These are phyloP conservation scores for Coemansia sp. DNA, from an alignment of 192 early-diverging fungal genomes.

Conservation along the genomic window DNA sequence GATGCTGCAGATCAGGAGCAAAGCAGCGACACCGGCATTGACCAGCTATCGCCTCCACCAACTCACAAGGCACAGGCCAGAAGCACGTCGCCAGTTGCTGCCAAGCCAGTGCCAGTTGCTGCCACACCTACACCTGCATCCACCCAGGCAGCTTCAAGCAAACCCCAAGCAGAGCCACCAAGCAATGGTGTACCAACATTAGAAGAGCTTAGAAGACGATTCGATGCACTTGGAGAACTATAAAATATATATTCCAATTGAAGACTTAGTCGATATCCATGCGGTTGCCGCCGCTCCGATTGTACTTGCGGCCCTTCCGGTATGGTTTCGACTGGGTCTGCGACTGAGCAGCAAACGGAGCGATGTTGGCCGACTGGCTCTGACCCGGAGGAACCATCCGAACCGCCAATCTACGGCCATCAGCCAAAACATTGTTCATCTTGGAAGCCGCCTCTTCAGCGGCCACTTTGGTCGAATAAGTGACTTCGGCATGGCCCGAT, in stretches of 20 bases:
- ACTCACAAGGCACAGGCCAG: not conserved
- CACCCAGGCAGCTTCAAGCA: not conserved
- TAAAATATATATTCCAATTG: conserved; percentile 8
- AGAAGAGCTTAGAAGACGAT: conserved; percentile 72
- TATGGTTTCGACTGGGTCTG: not conserved
- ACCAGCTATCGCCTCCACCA: conserved; percentile 4
- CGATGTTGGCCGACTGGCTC: conserved; percentile 3
- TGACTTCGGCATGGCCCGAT: conserved; percentile 50
- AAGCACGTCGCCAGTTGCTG: conserved; percentile 3
- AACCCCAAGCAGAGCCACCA: conserved; percentile 12
- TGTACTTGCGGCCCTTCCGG: conserved; percentile 11
- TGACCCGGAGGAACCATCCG: conserved; percentile 15
- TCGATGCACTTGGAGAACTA: conserved; percentile 68
- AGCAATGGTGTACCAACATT: conserved; percentile 60
- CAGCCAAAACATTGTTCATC: conserved; percentile 49
- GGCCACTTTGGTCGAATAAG: conserved; percentile 32
- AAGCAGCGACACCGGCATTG: not conserved
- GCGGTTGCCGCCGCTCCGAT: conserved; percentile 18
- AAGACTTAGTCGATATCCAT: conserved; percentile 41
- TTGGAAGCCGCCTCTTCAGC: conserved; percentile 44
- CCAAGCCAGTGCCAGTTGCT: conserved; percentile 1
- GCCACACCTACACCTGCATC: not conserved
- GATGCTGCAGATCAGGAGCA: not conserved
- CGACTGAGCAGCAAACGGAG: conserved; percentile 8
- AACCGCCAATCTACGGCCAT: conserved; percentile 42